These are phyloP conservation scores for Lachancea kluyveri DNA, from an alignment of 805 yeast species.

Conservation along the genomic window DNA sequence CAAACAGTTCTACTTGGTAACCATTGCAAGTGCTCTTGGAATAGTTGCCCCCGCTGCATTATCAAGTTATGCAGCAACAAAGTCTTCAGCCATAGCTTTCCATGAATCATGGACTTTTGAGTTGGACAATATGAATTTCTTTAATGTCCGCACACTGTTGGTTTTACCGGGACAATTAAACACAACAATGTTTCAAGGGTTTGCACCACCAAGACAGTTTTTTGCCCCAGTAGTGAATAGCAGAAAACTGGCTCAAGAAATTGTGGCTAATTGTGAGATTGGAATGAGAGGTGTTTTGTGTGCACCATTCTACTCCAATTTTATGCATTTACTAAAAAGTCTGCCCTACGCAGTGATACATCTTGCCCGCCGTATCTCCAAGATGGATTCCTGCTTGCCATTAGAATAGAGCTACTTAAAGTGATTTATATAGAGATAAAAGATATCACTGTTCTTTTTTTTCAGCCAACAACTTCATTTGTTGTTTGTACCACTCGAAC, in stretches of 20 bases:
- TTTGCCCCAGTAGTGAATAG: constrained; percentile 77
- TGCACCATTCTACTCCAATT: constrained; percentile 66
- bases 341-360: constrained; percentile 54
- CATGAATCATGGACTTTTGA: constrained; percentile 82
- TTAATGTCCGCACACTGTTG: constrained; percentile 62
- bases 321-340: constrained; percentile 61
- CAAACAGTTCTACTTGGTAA: constrained; percentile 66
- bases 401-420: constrained; percentile 9
- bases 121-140: constrained; percentile 38
- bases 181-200: constrained; percentile 70
- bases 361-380: constrained; percentile 44
- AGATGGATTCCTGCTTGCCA: constrained; percentile 53
- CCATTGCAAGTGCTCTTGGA: constrained; percentile 76
- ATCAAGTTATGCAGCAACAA: constrained; percentile 80
- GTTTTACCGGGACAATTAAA: constrained; percentile 81
- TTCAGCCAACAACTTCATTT: constrained; percentile 31
- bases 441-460: constrained; percentile 32
- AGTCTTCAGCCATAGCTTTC: constrained; percentile 74
- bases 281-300: constrained; percentile 70
- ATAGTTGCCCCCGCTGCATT: constrained; percentile 71
- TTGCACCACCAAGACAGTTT: constrained; percentile 63
- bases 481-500: constrained; percentile 33
- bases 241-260: constrained; percentile 45
- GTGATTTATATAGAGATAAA: background rate
- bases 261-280: constrained; percentile 45